Evolutionary conservation across 2,329 filamentous ascomycete species (phyloP).

Genomic region (Leptodontidium sp.): DNA sequence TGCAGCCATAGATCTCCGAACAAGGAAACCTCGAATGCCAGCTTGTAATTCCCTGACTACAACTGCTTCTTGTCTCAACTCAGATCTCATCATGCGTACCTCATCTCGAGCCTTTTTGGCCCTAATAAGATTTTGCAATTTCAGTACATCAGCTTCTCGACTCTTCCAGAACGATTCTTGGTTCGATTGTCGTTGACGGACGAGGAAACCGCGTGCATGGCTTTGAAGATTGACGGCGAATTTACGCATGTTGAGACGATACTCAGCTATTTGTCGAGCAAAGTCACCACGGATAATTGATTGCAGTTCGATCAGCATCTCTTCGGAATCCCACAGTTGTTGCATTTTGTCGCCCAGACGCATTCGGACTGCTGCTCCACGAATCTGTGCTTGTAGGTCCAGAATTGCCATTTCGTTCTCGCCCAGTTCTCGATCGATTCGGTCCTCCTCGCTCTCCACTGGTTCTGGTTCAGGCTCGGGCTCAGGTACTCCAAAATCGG

Average conservation of each 20-base stretch:
- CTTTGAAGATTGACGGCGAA: constrained; percentile 87
- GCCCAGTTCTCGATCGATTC: constrained; percentile 80
- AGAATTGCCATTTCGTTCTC: constrained; percentile 77
- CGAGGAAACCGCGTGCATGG: constrained; percentile 76
- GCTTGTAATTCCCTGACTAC: constrained; percentile 73
- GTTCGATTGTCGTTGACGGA: constrained; percentile 68
- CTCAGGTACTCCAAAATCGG: constrained; percentile 86
- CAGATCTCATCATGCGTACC: constrained; percentile 62
- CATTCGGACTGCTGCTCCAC: constrained; percentile 81
- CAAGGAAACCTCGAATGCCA: constrained; percentile 71
- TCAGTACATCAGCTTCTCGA: constrained; percentile 75
- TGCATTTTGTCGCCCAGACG: constrained; percentile 86
- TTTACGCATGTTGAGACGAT: constrained; percentile 81
- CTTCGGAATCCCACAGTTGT: constrained; percentile 85
- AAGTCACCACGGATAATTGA: constrained; percentile 88
- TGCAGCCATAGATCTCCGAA: constrained; percentile 63
- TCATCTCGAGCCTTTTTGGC: constrained; percentile 70
- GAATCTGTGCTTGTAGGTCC: constrained; percentile 87
- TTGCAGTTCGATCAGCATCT: constrained; percentile 81
- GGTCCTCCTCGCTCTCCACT: constrained; percentile 87
- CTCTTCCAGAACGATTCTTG: constrained; percentile 74
- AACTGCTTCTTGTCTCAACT: constrained; percentile 68
- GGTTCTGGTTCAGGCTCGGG: constrained; percentile 79
- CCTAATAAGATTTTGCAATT: constrained; percentile 82
- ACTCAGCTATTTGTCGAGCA: constrained; percentile 81